phyloP scores from a whole-genome alignment of 2,329 filamentous ascomycete genomes.

The Pseudofabraea citricarpa region DNA sequence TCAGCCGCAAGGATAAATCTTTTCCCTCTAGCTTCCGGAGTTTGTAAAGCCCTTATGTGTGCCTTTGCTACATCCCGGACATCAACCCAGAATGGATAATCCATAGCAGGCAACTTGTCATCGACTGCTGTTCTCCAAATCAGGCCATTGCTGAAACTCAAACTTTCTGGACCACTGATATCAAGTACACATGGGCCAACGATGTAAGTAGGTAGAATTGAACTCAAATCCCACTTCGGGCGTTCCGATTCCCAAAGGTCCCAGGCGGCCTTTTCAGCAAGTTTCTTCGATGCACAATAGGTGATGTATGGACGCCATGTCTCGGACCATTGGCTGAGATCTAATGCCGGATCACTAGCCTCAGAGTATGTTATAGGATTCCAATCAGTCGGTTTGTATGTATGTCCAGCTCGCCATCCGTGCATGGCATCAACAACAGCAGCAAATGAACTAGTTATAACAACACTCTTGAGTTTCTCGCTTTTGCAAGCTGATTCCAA shows the following conservation, averaged over 20 bases:
- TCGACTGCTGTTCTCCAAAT: not conserved
- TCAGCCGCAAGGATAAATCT: conserved; percentile 1
- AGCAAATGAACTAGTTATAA: conserved; percentile 2
- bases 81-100: conserved; percentile 4
- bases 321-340: not conserved
- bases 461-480: conserved; percentile 1
- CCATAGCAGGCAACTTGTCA: not conserved
- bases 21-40: not conserved
- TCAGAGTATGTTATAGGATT: not conserved
- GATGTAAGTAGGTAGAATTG: conserved; percentile 2
- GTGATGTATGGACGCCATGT: conserved; percentile 1
- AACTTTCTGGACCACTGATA: not conserved
- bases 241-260: not conserved
- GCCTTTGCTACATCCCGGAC: conserved; percentile 4
- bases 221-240: not conserved
- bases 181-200: not conserved
- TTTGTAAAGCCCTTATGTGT: not conserved
- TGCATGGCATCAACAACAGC: not conserved
- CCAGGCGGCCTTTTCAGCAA: conserved; percentile 3
- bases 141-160: conserved; percentile 1
- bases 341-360: not conserved
- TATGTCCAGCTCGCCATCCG: not conserved
- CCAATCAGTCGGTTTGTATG: not conserved
- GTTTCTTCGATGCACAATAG: conserved; percentile 1
- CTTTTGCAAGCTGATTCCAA: not conserved